Evolutionary conservation across 306 rosid genomes (phyloP), one percentile per base, ranked within the genome.

Genomic region (Dalbergia cochinchinensis): DNA sequence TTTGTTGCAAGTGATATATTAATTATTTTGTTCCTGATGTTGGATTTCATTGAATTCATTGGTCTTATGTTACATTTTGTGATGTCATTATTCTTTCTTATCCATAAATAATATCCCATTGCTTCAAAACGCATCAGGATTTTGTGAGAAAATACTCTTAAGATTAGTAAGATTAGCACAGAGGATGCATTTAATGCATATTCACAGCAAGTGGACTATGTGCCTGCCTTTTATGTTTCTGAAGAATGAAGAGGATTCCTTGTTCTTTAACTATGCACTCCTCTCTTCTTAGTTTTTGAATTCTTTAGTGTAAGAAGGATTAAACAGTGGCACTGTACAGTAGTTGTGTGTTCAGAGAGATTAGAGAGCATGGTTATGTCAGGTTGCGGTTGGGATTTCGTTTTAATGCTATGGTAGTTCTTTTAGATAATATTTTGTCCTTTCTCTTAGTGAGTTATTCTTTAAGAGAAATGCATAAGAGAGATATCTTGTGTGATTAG

Each of bases 401-500:
- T 55, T 15, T 78, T 55, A 11, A 16, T 64, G 65, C 59, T 42
- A 34, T 81, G 37, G 9, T 47, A n/a, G 18, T 41, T 78, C 51
- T 48, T 73, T 64, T 50, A 66, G 35, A 19, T 42, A 5, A 42
- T 42, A 7, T 42, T 42, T 53, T 76, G 31, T 69, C 51, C 26
- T 60, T 11, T 54, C 20, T 69, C 35, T 8, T 22, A 22, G 10
- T 71, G 48, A 61, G 60, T 14, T 59, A 22, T 54, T 73, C 13
- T 61, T 14, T 74, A 31, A 26, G 3, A 26, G 31, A 39, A 69
- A 37, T 16, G 37, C 44, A 80, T 48, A 60, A 20, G 5, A 26
- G 31, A 47, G 59, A 71, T 71, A 78, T 20, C 65, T 41, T 35
- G 48, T 65, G 51, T 62, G 76, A 78, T 80, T 80, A 20, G 66